These are phyloP conservation scores for Pelargonium citronellum DNA, from an alignment of 441 rosid genomes.

Conservation along the genomic window DNA sequence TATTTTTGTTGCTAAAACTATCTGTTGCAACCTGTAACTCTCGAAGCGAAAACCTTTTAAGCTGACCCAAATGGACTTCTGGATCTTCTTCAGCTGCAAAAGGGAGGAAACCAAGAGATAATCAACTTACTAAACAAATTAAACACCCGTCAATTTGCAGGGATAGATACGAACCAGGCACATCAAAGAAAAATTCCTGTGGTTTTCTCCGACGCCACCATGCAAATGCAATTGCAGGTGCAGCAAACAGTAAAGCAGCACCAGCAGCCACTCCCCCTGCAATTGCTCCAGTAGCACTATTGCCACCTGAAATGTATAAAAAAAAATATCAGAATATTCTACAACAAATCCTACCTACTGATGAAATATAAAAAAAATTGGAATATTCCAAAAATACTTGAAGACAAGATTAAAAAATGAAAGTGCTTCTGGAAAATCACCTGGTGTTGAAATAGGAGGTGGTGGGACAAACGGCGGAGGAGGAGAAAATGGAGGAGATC, in stretches of 20 bases:
- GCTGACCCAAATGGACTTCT: conserved; percentile 89
- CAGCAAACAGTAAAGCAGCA: conserved; percentile 79
- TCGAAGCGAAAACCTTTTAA: conserved; percentile 74
- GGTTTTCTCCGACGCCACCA: conserved; percentile 84
- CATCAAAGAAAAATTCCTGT: conserved; percentile 75
- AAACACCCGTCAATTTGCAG: conserved; percentile 11
- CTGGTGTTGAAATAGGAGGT: conserved; percentile 57
- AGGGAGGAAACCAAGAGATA: conserved; percentile 11
- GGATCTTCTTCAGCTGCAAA: conserved; percentile 86
- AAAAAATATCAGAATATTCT: conserved; percentile 10
- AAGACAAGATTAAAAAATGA: neutral
- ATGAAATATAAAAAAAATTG: neutral
- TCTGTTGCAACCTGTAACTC: conserved; percentile 91
- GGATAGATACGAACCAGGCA: conserved; percentile 54
- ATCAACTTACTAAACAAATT: neutral
- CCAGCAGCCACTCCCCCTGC: conserved; percentile 96
- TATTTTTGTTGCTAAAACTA: conserved; percentile 77
- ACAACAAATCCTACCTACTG: neutral
- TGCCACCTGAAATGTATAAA: conserved; percentile 43
- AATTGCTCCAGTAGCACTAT: conserved; percentile 67
- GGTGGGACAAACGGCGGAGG: conserved; percentile 88
- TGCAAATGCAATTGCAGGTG: conserved; percentile 85
- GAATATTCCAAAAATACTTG: neutral
- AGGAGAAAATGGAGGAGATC: conserved; percentile 94
- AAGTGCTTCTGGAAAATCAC: conserved; percentile 28